Evolutionary conservation across 2,329 filamentous ascomycete species (phyloP), one percentile per base, ranked within the genome.

Genomic region (Camillea tinctor): DNA sequence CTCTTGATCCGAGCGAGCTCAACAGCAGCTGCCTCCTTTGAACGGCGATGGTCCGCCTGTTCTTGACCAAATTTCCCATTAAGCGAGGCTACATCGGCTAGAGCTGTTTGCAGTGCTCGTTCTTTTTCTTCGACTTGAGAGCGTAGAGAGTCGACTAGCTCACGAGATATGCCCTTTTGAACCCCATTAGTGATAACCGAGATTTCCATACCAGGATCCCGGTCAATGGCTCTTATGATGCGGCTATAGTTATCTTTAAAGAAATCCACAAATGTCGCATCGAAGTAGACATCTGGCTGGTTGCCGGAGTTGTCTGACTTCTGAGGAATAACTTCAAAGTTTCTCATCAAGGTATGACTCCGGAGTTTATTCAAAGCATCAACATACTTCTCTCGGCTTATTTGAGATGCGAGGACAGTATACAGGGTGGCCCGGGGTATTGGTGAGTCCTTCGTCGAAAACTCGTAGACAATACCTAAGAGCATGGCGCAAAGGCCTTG

Each of bases 201-300:
- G 23, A 96, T 88, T 73, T 99, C 95, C 62, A 96, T 80, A 1
- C 89, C 92, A 0, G 95, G 95, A 63, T 97, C 92, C 62, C 94
- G 88, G 75, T 99, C 95, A 68, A 99, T 91, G 15, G 92, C 91
- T 63, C 92, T 87, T 48, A 89, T 80, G 60, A 97, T 79, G 8
- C 93, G 89, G 69, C 91, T 94, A 72, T 96, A 98, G 72, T 97
- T 97, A 70, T 98, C 93, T 71, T 97, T 97, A 69, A 97, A 86
- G 69, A 98, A 97, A 61, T 97, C 91, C 58, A 99, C 88, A 74
- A 97, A 98, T 0, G 85, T 85, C 52, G 86, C 83, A 67, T 97
- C 93, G 64, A 98, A 95, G 72, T 87, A 96, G 0, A 97, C 90
- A 55, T 93, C 88, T 0, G 93, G 90, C 7, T 93, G 66, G 76